Conservation (phyloP, 768 basidiomycete genomes). For the Pleurotus eryngii region DNA sequence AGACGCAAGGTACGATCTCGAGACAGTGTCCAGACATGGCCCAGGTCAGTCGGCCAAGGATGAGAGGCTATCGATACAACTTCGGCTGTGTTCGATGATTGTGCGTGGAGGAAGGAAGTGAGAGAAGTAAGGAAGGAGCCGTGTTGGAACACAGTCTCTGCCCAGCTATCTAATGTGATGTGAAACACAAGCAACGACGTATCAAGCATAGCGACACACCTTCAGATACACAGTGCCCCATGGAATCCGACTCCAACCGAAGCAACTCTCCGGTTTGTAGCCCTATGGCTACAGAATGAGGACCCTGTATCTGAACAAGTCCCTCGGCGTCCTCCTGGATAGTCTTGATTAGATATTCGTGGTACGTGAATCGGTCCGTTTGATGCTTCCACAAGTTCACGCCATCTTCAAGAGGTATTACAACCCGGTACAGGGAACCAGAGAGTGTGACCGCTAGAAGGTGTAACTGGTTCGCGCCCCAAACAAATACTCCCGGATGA, state of each 20-base stretch:
- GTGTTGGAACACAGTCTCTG: conserved; percentile 60
- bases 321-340: conserved; percentile 38
- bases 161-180: conserved; percentile 60
- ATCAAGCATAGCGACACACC: conserved; percentile 40
- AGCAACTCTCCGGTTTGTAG: conserved; percentile 61
- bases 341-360: conserved; percentile 66
- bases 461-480: conserved; percentile 55
- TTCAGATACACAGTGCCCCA: conserved; percentile 50
- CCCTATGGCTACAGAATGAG: conserved; percentile 62
- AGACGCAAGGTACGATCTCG: conserved; percentile 80
- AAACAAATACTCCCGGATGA: conserved; percentile 61
- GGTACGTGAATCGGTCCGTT: conserved; percentile 51
- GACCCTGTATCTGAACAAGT: conserved; percentile 64
- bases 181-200: conserved; percentile 12
- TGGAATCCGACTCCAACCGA: conserved; percentile 62
- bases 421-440: conserved; percentile 72
- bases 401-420: conserved; percentile 55
- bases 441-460: conserved; percentile 64
- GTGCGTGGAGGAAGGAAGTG: conserved; percentile 60
- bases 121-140: conserved; percentile 64
- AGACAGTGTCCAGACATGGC: conserved; percentile 80
- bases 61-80: conserved; percentile 71
- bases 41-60: conserved; percentile 73
- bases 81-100: conserved; percentile 46
- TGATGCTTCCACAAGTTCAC: conserved; percentile 57